Evolutionary conservation across 257 asterid species (phyloP), one percentile per base, ranked within the genome.

Genomic region (Capsicum pubescens): DNA sequence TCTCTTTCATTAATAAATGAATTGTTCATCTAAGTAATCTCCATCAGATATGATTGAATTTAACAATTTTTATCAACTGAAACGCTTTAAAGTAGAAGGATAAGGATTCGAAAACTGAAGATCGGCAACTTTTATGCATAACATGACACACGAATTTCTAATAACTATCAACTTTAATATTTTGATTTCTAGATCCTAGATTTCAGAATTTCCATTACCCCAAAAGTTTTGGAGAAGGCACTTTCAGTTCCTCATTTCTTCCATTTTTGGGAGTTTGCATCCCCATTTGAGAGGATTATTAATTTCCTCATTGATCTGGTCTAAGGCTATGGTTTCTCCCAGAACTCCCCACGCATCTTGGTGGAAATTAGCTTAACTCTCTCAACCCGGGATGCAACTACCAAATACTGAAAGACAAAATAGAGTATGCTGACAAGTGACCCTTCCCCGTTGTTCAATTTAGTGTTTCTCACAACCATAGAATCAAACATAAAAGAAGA

Each of bases 311-410:
- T 13, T 13, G n/a, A 72, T 72, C 59, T 50, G 56, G 79, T 11
- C 17, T 46, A 72, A n/a, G 80, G 7, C 11, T 46, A 72, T 46
- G 80, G 80, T 46, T n/a, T 72, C 59, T 72, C 80, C 59, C 80
- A 72, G n/a, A 72, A 3, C 46, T 70, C 79, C 44, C 8, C 57
- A 44, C 57, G 9, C 56, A 70, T 70, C 79, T 44, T 70, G 77
- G 56, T 4, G 56, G 9, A 70, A 42, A 17, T 70, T 70, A 70
- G 11, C 57, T 42, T 17, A 69, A 69, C 42, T 11, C 39, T 44
- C 36, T 12, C 35, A n/a, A 71, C n/a, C 57, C 57, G 10, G 57
- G 36, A 71, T 10, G 79, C 79, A 44, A 46, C 36, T 63, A 63
- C 6, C 17, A 71, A 71, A 71, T 71, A 46, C 15, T 5, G 78